Conservation (phyloP, 177 flowering plant genomes). For the Telopea speciosissima region DNA sequence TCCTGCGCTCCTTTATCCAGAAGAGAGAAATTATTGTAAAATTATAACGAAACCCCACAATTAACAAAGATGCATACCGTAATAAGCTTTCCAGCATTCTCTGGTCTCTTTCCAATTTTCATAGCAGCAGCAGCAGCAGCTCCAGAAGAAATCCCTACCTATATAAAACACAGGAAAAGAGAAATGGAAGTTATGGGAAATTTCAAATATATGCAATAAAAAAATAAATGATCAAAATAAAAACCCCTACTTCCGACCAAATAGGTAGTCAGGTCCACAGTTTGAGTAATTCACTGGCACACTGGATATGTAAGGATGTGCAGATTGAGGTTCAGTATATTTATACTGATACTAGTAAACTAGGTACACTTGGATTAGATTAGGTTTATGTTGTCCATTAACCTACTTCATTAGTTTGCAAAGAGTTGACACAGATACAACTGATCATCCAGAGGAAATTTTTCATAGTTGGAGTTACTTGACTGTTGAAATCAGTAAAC, state of each 20-base stretch:
- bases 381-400: too few relatives aligned
- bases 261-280: background rate
- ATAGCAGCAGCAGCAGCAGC: constrained; percentile 86
- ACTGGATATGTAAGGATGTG: background rate
- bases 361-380: background rate
- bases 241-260: background rate
- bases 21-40: background rate
- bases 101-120: constrained; percentile 69
- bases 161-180: constrained; percentile 11
- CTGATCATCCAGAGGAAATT: background rate
- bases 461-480: background rate
- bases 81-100: constrained; percentile 87
- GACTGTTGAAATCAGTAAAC: too few relatives aligned
- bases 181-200: background rate
- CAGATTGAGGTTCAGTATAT: background rate
- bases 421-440: background rate
- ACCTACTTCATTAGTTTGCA: too few relatives aligned
- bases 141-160: constrained; percentile 96
- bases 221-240: background rate
- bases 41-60: background rate
- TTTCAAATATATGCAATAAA: too few relatives aligned
- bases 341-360: background rate
- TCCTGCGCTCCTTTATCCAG: background rate
- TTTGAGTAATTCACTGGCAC: background rate
- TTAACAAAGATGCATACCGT: constrained; percentile 36